These are phyloP conservation scores for Venturia nashicola DNA, from an alignment of 2,329 filamentous ascomycete genomes.

Conservation along the genomic window DNA sequence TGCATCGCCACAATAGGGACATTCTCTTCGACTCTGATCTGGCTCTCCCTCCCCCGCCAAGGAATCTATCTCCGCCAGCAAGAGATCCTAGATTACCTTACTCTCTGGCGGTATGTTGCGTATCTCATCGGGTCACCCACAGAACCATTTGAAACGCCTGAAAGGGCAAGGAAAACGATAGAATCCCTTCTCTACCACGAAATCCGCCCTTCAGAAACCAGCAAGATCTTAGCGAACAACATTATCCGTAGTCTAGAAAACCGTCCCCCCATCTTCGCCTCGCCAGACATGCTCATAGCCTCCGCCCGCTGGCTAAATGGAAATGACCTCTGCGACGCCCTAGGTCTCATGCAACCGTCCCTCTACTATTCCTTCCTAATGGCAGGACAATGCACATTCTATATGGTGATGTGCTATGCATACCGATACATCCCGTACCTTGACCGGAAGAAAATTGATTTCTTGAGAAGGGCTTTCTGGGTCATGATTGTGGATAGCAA, in stretches of 20 bases:
- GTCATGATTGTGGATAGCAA: slow-evolving; percentile 50
- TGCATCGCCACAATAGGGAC: slow-evolving; percentile 58
- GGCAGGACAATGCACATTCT: slow-evolving; percentile 53
- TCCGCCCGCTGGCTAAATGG: slow-evolving; percentile 61
- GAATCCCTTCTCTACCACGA: slow-evolving; percentile 56
- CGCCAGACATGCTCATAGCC: slow-evolving; percentile 54
- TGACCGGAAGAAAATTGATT: slow-evolving; percentile 40
- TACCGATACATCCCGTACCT: slow-evolving; percentile 37
- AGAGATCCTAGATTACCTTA: slow-evolving; percentile 58
- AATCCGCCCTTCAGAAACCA: slow-evolving; percentile 51
- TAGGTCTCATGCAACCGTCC: slow-evolving; percentile 46
- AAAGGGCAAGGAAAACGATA: slow-evolving; percentile 49
- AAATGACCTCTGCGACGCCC: slow-evolving; percentile 43
- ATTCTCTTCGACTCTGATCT: slow-evolving; percentile 58
- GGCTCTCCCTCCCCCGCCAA: slow-evolving; percentile 57
- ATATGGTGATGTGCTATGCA: slow-evolving; percentile 42
- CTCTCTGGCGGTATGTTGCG: slow-evolving; percentile 64
- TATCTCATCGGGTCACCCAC: slow-evolving; percentile 59
- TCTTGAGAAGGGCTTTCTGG: slow-evolving; percentile 42
- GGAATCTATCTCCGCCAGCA: slow-evolving; percentile 51
- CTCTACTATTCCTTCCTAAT: slow-evolving; percentile 49
- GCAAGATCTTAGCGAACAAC: slow-evolving; percentile 57
- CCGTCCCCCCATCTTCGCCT: slow-evolving; percentile 53
- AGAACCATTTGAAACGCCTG: slow-evolving; percentile 41
- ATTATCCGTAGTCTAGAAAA: slow-evolving; percentile 57